Percentiles rank a stretch among this genome's conserved stretches.
These are phyloP conservation scores for Phanerochaete sordida DNA, from an alignment of 768 basidiomycete species.

Conservation along the genomic window DNA sequence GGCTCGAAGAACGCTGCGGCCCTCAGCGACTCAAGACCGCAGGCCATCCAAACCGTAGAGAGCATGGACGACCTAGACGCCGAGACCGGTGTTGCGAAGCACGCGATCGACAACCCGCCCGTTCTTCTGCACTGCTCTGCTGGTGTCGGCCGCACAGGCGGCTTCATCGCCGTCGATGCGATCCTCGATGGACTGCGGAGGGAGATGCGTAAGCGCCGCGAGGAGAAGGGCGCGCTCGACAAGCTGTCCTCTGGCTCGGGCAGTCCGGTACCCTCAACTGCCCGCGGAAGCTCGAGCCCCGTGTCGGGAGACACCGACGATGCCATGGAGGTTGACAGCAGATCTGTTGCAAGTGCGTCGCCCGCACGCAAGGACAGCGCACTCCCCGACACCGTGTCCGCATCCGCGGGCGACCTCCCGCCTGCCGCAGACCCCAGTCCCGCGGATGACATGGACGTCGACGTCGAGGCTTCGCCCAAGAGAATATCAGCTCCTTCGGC, in stretches of 20 bases:
- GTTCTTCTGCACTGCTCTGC: conserved; percentile 89
- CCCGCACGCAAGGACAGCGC: neutral
- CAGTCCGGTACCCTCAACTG: conserved; percentile 3
- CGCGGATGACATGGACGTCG: conserved; percentile 26
- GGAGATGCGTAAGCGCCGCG: conserved; percentile 44
- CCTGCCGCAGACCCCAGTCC: conserved; percentile 17
- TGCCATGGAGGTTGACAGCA: conserved; percentile 18
- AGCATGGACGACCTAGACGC: conserved; percentile 40
- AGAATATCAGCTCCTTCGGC: neutral
- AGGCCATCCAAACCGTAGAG: neutral
- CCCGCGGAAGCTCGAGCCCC: conserved; percentile 20
- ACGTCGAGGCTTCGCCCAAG: neutral
- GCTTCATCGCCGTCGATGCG: conserved; percentile 87
- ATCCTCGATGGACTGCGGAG: conserved; percentile 70
- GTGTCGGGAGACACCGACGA: conserved; percentile 2
- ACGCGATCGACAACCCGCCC: conserved; percentile 52
- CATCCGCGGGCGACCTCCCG: conserved; percentile 16
- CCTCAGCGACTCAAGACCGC: neutral
- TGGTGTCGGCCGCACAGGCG: conserved; percentile 92
- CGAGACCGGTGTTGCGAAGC: conserved; percentile 52
- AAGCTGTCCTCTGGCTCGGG: neutral
- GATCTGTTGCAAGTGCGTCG: neutral
- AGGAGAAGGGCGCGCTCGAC: conserved; percentile 4
- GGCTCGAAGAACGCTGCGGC: neutral
- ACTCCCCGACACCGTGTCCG: conserved; percentile 10